Evolutionary conservation across 2,329 filamentous ascomycete genomes (phyloP), one percentile per base, ranked within the genome.

Genomic region (Fusarium austroafricanum): DNA sequence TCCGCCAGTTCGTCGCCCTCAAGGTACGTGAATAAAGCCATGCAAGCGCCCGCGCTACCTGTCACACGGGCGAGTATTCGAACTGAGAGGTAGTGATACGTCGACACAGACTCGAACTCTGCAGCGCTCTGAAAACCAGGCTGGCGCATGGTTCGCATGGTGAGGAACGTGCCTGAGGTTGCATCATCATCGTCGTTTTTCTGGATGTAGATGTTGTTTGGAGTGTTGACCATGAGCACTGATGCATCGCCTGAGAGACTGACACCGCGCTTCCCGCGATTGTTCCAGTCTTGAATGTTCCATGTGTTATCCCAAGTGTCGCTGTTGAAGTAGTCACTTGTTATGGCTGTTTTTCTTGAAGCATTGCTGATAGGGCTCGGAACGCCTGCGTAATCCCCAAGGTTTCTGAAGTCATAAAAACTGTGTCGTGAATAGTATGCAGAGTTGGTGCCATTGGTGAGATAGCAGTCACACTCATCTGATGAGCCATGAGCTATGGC

Each of bases 21-120:
- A 21, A 78, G 77, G 74, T 86, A 87, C 6, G 84, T 86, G 75
- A 87, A 87, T 71, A 87, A 78, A 65, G 83, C 84, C 5, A 83
- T 83, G 50, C 84, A 80, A 38, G 84, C 85, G 31, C 85, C 85
- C 1, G 80, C 73, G 18, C 75, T 75, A 12, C 85, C 84, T 5
- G 79, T 70, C 20, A 83, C 84, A 54, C 84, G 82, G 17, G 84
- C 83, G 28, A 83, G 79, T 82, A 87, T 84, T 42, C 85, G 82
- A 37, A 85, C 55, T 3, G 78, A 79, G 26, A 76, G 51, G 58
- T 71, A 78, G 33, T 73, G 73, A 44, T 77, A 79, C 21, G 67
- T 59, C 2, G 63, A 50, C 8, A 61, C 28, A 11, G 82, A 81
- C 63, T 83, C 80, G 42, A 86, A 82, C 71, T 86, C 84, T 28